phyloP scores from a whole-genome alignment of 768 basidiomycete species.

The Hericium erinaceus region DNA sequence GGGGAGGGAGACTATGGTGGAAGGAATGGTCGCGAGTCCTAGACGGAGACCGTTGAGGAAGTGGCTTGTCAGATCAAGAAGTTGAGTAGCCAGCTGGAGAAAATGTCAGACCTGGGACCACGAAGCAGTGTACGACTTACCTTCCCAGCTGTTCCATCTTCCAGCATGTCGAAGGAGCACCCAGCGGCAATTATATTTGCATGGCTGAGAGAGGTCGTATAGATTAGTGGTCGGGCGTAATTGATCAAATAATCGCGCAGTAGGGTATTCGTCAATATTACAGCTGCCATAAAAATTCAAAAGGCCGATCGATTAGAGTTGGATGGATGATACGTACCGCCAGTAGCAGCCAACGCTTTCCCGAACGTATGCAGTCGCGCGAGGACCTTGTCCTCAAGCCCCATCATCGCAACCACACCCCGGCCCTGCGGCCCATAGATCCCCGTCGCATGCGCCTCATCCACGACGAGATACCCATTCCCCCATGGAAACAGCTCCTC shows the following conservation, averaged over 20 bases:
- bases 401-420: conserved; percentile 64
- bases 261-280: conserved; percentile 60
- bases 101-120: conserved; percentile 12
- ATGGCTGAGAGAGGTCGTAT: conserved; percentile 78
- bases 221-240: conserved; percentile 86
- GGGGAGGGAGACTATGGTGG: conserved; percentile 23
- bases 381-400: conserved; percentile 61
- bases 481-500: conserved; percentile 51
- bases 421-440: conserved; percentile 74
- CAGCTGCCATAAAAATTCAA: conserved; percentile 37
- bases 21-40: conserved; percentile 23
- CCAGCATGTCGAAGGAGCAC: conserved; percentile 73
- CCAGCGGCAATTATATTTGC: conserved; percentile 68
- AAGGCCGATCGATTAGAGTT: not conserved
- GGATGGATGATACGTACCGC: conserved; percentile 48
- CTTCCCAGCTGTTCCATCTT: conserved; percentile 51
- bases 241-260: conserved; percentile 83
- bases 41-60: conserved; percentile 25
- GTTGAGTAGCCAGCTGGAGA: conserved; percentile 23
- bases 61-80: conserved; percentile 37
- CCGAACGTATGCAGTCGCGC: conserved; percentile 88
- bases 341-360: conserved; percentile 78
- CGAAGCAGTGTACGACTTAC: conserved; percentile 32
- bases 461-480: conserved; percentile 72
- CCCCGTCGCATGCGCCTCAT: conserved; percentile 92